Evolutionary conservation across 495 filamentous ascomycete species (phyloP).

Genomic region (Articulospora tetracladia): DNA sequence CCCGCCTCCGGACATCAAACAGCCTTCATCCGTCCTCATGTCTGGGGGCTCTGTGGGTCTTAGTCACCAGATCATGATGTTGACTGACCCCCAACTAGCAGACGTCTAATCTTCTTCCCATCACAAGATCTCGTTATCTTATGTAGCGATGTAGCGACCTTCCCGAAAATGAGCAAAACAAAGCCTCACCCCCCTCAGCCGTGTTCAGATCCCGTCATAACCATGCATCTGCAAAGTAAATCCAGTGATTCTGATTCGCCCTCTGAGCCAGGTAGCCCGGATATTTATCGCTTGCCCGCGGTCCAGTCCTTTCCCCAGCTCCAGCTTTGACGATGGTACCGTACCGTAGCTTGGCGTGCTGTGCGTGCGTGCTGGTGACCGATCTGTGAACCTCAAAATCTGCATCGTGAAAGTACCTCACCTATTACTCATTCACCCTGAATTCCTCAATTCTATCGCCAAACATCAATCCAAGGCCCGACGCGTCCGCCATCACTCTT

Average conservation of each 20-base stretch:
- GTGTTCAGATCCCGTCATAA: background rate
- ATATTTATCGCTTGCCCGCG: background rate
- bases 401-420: background rate
- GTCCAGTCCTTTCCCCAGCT: too few species aligned
- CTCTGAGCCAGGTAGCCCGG: background rate
- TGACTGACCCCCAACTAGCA: background rate
- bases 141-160: background rate
- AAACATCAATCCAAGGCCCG: background rate
- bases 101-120: background rate
- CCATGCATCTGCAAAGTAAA: background rate
- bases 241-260: background rate
- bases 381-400: background rate
- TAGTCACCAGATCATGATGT: background rate
- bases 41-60: too few species aligned
- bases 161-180: background rate
- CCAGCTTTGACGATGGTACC: background rate
- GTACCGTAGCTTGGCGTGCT: background rate
- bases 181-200: background rate
- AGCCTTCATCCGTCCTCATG: too few species aligned
- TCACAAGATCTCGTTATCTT: background rate
- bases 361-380: background rate
- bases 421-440: background rate
- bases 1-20: too few species aligned
- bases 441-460: background rate
- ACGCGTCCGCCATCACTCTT: background rate